These are phyloP conservation scores for Bipolaris zeicola DNA, from an alignment of 2,329 filamentous ascomycete species.

Conservation along the genomic window DNA sequence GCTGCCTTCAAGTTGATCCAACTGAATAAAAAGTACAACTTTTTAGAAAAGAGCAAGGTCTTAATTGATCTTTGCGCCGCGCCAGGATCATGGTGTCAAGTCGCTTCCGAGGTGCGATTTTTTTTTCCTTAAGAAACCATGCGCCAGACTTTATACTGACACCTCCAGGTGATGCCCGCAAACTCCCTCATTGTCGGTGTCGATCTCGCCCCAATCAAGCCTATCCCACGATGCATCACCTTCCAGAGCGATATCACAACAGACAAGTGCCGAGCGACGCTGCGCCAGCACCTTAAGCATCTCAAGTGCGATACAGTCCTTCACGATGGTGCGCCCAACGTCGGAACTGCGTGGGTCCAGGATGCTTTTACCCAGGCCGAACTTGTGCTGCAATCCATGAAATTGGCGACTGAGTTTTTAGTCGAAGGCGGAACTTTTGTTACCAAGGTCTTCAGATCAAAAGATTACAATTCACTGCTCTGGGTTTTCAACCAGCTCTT, in stretches of 20 bases:
- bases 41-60: slow-evolving; percentile 95
- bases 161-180: slow-evolving; percentile 73
- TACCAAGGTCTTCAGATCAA: slow-evolving; percentile 95
- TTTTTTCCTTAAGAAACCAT: neutral
- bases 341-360: slow-evolving; percentile 97
- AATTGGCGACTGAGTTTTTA: slow-evolving; percentile 92
- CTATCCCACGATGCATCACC: slow-evolving; percentile 90
- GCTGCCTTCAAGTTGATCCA: slow-evolving; percentile 98
- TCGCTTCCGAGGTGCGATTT: slow-evolving; percentile 83
- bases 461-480: slow-evolving; percentile 92
- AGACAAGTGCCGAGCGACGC: slow-evolving; percentile 90
- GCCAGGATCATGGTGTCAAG: slow-evolving; percentile 68
- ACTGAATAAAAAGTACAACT: slow-evolving; percentile 98
- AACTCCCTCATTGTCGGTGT: slow-evolving; percentile 92
- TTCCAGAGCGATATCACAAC: slow-evolving; percentile 99
- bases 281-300: slow-evolving; percentile 87
- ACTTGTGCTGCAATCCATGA: slow-evolving; percentile 86
- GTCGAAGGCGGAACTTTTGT: slow-evolving; percentile 81
- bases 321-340: slow-evolving; percentile 96
- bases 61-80: slow-evolving; percentile 96
- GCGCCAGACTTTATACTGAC: slow-evolving; percentile 6
- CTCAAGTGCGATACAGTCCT: slow-evolving; percentile 96
- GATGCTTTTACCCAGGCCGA: slow-evolving; percentile 98
- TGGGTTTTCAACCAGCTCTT: slow-evolving; percentile 99
- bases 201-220: slow-evolving; percentile 92